Conservation (phyloP, 108 stramenopile species). For the Mayamaea pseudoterrestris region DNA sequence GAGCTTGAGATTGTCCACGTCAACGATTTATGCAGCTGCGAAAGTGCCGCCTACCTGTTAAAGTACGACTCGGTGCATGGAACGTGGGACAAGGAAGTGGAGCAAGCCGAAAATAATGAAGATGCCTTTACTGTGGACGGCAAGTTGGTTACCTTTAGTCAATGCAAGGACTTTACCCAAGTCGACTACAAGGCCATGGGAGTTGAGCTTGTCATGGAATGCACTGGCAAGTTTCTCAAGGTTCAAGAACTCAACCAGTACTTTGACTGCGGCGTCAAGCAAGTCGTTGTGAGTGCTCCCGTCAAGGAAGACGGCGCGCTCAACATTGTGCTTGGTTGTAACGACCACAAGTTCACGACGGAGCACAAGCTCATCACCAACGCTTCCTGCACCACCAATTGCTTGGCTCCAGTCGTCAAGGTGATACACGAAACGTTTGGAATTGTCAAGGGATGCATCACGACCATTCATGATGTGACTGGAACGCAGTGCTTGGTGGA, state of each 20-base stretch:
- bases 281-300: conserved; percentile 90
- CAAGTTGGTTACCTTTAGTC: conserved; percentile 64
- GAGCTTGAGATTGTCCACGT: conserved; percentile 81
- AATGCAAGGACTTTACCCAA: conserved; percentile 52
- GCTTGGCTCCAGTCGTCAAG: conserved; percentile 87
- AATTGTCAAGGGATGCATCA: conserved; percentile 77
- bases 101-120: conserved; percentile 35
- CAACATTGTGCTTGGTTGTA: conserved; percentile 93
- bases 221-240: conserved; percentile 84
- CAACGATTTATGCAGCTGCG: conserved; percentile 82
- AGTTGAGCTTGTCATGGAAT: conserved; percentile 87
- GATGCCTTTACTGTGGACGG: conserved; percentile 84
- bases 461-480: conserved; percentile 85
- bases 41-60: conserved; percentile 81
- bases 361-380: conserved; percentile 78
- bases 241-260: conserved; percentile 61
- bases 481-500: conserved; percentile 85
- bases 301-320: conserved; percentile 85
- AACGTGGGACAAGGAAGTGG: conserved; percentile 81
- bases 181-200: conserved; percentile 61
- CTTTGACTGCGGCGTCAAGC: conserved; percentile 76
- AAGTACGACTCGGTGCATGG: conserved; percentile 94
- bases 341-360: conserved; percentile 55
- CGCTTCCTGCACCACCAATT: conserved; percentile 94
- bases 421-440: conserved; percentile 87